Base-by-base conservation (phyloP, 192 early-diverging fungal species). In the Pecoramyces ruminantium region DNA sequence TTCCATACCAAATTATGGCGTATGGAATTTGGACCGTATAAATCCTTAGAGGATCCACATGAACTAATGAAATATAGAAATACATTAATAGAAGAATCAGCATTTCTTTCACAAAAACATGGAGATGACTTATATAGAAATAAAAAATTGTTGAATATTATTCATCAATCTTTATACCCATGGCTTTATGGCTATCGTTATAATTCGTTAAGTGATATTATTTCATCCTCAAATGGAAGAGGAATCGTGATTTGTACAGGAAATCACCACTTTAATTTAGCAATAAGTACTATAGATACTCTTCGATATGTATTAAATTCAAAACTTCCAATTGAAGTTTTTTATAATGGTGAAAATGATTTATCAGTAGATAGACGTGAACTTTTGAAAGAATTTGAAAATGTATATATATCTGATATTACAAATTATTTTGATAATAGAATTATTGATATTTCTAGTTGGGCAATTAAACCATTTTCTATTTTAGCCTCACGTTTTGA, bases 391-490 rank as follows among this genome's bases (percentile, higher is more conserved):
- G 29, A 29, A 4, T 78, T 85, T 78, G 81, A 83, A 4, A 38
- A 82, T 29, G 84, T 90, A 30, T 83, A 84, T 78, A 30, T 88
- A 0, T 29, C 80, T 3, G 82, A 85, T 28, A 83, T 88, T 21
- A 78, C 84, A 0, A 79, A 87, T 27, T 77, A 80, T 13, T 79
- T 90, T 34, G 80, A 85, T 67, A 82, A 90, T 42, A 81, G 80
- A 2, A 84, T 78, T 38, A 85, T 88, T 29, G 67, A 85, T 17
- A 82, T 90, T 42, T 79, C 79, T 28, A 90, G 92, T 21, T 93
- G 92, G 92, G 84, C 88, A 6, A 85, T 92, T 78, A 94, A 94
- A 80, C 89, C 93, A 0, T 93, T 87, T 87, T 88, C 92, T 0
- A 79, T 93, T 39, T 77, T 94, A 18, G 90, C 90, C 0, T 87